Evolutionary conservation across 805 yeast species (phyloP), one percentile per base, ranked within the genome.

Genomic region (Teunomyces cretensis): DNA sequence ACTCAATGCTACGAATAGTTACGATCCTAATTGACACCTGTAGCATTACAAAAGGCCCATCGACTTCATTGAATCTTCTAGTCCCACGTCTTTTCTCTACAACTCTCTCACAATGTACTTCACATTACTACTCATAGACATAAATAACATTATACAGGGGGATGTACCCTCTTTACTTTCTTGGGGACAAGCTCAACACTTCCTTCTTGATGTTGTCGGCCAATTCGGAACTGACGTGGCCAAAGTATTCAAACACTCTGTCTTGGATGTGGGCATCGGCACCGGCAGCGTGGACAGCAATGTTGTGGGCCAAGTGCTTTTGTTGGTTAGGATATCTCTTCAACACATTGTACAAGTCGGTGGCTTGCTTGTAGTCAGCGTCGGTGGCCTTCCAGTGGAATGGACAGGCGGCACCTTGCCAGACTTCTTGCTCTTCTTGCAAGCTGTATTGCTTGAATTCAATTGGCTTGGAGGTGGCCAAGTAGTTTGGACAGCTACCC

Each of bases 301-400:
- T 76, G 66, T 92, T 92, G 67, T 85, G 88, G 40, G 91, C 87
- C 61, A 92, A 75, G 56, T 88, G 80, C 58, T 76, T 79, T 72
- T 89, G 97, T 68, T 88, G 96, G 56, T 90, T 89, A 12, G 86
- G 81, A 58, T 83, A 81, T 62, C 70, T 84, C 43, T 86, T 86
- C 62, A 88, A 76, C 30, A 88, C 94, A 47, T 85, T 75, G 82
- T 89, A 92, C 58, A 91, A 77, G 28, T 65, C 82, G 50, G 84
- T 73, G 41, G 96, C 86, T 72, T 91, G 97, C 51, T 67, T 77
- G 65, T 71, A 91, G 70, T 91, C 96, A 48, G 80, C 88, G 42
- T 83, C 85, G 22, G 77, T 70, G 44, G 79, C 79, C 46, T 78
- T 76, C 97, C 97, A 90, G 72, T 89, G 94, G 81, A 79, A 87